These are phyloP conservation scores for Venturiaceae sp. DNA, from an alignment of 2,329 filamentous ascomycete species.

Conservation along the genomic window DNA sequence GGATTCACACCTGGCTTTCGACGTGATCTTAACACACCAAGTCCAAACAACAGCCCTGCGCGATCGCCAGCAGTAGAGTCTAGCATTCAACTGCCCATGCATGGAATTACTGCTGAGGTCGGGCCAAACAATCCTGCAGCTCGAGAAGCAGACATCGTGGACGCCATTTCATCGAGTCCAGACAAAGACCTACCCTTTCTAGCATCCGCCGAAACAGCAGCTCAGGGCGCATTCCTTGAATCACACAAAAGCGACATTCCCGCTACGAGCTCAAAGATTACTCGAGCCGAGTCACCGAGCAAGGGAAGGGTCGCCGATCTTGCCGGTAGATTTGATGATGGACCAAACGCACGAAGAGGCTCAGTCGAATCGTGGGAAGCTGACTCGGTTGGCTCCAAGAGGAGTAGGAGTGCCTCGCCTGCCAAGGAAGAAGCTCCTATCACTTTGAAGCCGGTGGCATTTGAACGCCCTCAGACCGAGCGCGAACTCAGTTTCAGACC, in stretches of 20 bases:
- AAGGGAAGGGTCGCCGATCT: constrained; percentile 42
- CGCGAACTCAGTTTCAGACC: constrained; percentile 8
- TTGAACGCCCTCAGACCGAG: constrained; percentile 7
- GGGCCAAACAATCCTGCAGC: constrained; percentile 9
- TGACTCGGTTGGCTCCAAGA: constrained; percentile 17
- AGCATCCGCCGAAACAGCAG: constrained; percentile 2
- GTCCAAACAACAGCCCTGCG: constrained; percentile 51
- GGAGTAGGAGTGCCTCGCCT: constrained; percentile 15
- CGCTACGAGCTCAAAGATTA: neutral
- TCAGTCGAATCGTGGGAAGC: constrained; percentile 33
- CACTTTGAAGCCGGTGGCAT: neutral
- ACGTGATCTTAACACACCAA: constrained; percentile 49
- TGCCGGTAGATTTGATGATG: constrained; percentile 38
- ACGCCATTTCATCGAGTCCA: constrained; percentile 4
- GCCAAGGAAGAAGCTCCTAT: neutral
- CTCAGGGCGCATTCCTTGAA: neutral
- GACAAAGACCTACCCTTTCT: neutral
- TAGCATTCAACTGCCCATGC: constrained; percentile 26
- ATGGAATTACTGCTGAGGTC: constrained; percentile 33
- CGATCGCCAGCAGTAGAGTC: constrained; percentile 44
- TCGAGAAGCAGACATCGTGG: constrained; percentile 9
- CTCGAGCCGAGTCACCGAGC: constrained; percentile 33
- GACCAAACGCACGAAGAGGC: constrained; percentile 33
- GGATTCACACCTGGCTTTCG: constrained; percentile 47
- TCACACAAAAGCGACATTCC: neutral